Conservation (phyloP, 2,329 filamentous ascomycete genomes). For the Ambrosiella cleistominuta region DNA sequence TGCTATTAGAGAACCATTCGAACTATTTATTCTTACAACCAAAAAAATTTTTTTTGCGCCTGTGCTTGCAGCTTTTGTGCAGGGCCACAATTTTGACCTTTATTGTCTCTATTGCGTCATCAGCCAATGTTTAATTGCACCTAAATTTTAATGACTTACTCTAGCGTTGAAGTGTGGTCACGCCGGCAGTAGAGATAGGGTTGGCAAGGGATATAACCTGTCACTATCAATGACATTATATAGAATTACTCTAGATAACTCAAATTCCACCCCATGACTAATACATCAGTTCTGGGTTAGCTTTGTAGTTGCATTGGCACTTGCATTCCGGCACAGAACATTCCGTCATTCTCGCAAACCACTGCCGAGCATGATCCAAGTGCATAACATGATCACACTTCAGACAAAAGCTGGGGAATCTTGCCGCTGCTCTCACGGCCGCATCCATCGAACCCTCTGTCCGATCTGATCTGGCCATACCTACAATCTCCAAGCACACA, state of each 20-base stretch:
- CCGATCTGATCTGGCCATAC: conserved; percentile 42
- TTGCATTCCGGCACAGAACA: conserved; percentile 53
- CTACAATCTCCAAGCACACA: conserved; percentile 49
- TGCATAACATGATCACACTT: conserved; percentile 52
- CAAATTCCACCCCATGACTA: not conserved
- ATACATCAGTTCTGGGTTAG: conserved; percentile 42
- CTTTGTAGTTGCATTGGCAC: conserved; percentile 44
- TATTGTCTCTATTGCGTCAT: too few relatives aligned
- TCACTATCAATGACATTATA: too few relatives aligned
- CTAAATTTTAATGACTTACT: too few relatives aligned
- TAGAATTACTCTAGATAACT: not conserved
- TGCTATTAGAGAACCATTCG: too few relatives aligned
- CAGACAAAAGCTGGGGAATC: conserved; percentile 52
- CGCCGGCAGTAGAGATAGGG: too few relatives aligned
- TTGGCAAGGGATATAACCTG: not conserved
- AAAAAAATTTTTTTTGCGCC: too few relatives aligned
- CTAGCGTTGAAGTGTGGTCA: too few relatives aligned
- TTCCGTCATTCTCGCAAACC: conserved; percentile 47
- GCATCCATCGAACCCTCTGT: conserved; percentile 33
- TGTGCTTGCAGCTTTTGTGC: too few relatives aligned
- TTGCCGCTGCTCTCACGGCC: conserved; percentile 30
- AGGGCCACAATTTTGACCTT: too few relatives aligned
- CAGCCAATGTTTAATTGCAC: too few relatives aligned
- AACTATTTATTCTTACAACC: too few relatives aligned
- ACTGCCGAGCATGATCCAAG: conserved; percentile 47